phyloP scores from a whole-genome alignment of 192 early-diverging fungal genomes.

The Chytriomyces confervae region DNA sequence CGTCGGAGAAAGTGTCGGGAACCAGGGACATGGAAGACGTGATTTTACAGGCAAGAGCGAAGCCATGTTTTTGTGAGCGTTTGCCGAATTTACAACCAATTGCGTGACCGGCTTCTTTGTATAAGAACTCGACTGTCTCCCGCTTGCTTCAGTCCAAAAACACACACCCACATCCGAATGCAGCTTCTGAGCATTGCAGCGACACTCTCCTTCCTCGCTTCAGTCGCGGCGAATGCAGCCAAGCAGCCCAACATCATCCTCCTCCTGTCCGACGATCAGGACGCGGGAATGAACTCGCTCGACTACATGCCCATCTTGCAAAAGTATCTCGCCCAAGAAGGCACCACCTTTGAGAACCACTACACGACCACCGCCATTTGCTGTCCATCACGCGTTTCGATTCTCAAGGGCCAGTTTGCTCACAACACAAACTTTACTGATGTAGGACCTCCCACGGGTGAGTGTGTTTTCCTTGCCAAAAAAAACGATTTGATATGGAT shows the following conservation, averaged over 20 bases:
- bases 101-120: too few species aligned
- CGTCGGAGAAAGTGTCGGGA: too few species aligned
- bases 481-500: neutral
- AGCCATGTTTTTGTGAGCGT: too few species aligned
- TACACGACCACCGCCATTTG: conserved; percentile 68
- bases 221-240: neutral
- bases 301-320: conserved; percentile 68
- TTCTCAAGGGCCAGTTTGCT: conserved; percentile 66
- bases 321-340: conserved; percentile 63
- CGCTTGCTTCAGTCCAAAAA: too few species aligned
- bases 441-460: neutral
- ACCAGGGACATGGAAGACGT: too few species aligned
- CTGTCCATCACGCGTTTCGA: conserved; percentile 66
- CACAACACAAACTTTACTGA: conserved; percentile 64
- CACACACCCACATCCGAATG: too few species aligned
- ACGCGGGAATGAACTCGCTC: conserved; percentile 58
- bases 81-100: too few species aligned
- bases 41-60: too few species aligned
- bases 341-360: conserved; percentile 66
- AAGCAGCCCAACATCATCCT: conserved; percentile 70
- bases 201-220: too few species aligned
- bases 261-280: conserved; percentile 73
- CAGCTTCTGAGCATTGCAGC: too few species aligned
- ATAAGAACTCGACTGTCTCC: too few species aligned
- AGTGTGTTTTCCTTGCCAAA: neutral